These are phyloP conservation scores for Lasiosphaeria hispida DNA, from an alignment of 495 filamentous ascomycete species.

Conservation along the genomic window DNA sequence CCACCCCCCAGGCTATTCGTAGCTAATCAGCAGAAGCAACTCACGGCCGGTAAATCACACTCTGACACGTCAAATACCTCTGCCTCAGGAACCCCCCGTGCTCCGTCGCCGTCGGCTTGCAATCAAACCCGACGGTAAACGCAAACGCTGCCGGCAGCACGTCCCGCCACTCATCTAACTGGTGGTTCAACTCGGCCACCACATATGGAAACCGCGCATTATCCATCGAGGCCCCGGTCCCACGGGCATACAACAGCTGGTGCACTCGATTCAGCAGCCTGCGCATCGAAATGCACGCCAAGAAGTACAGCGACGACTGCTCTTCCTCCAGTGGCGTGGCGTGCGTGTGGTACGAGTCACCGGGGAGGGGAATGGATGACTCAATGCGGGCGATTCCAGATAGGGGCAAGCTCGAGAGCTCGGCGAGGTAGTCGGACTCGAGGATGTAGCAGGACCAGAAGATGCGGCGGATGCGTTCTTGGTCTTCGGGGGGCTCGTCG, in stretches of 20 bases:
- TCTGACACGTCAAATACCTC: slow-evolving; percentile 46
- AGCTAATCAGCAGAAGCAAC: background rate
- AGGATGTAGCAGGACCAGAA: slow-evolving; percentile 52
- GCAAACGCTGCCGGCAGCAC: slow-evolving; percentile 39
- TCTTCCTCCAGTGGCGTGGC: slow-evolving; percentile 17
- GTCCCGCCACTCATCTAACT: slow-evolving; percentile 45
- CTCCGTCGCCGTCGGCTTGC: slow-evolving; percentile 23
- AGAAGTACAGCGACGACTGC: slow-evolving; percentile 27
- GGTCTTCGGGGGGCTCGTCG: slow-evolving; percentile 28
- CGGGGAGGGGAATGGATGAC: slow-evolving; percentile 41
- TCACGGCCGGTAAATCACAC: slow-evolving; percentile 47
- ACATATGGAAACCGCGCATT: slow-evolving; percentile 39
- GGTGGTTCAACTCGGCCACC: slow-evolving; percentile 43
- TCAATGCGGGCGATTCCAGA: slow-evolving; percentile 45
- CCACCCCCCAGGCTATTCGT: too few relatives aligned
- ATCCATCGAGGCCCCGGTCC: slow-evolving; percentile 30
- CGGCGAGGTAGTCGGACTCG: slow-evolving; percentile 38
- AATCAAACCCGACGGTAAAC: slow-evolving; percentile 31
- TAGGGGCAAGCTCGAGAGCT: slow-evolving; percentile 43
- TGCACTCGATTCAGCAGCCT: slow-evolving; percentile 27
- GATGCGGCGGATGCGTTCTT: slow-evolving; percentile 44
- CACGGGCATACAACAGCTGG: slow-evolving; percentile 26
- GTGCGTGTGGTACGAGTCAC: slow-evolving; percentile 25
- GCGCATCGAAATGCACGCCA: slow-evolving; percentile 29
- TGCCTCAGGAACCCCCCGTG: slow-evolving; percentile 44